Evolutionary conservation across 257 asterid genomes (phyloP), one percentile per base, ranked within the genome.

Genomic region (Nicotiana sylvestris): DNA sequence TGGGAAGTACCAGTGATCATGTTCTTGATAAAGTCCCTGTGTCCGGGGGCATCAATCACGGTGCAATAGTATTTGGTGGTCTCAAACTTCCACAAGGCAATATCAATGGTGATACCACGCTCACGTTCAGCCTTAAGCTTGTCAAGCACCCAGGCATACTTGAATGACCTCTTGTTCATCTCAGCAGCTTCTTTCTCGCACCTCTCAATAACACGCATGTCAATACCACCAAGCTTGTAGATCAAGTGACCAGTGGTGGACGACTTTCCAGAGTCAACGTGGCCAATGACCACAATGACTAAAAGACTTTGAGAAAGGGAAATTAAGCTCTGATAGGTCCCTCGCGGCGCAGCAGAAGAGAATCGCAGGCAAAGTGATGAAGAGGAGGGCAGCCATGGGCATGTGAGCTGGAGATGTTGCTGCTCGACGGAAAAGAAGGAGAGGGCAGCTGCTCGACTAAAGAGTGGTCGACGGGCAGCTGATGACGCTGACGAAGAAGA

Each of bases 71-170:
- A 93, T 87, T 91, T 93, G 70, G 94, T 93, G 65, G 97, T 93
- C 91, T 93, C 97, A 18, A 93, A 91, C 87, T 92, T 92, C 97
- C 95, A 92, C 90, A 92, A 72, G 82, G 97, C 97, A 81, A 93
- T 93, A 86, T 93, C 96, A 57, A 93, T 93, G 78, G 97, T 93
- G 51, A 93, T 93, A 86, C 96, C 97, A 89, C 96, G 97, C 64
- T 93, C 97, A 32, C 96, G 97, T 88, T 93, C 96, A 18, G 97
- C 96, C 92, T 93, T 93, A 39, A 93, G 94, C 85, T 93, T 93
- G 92, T 93, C 97, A 12, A 93, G 90, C 83, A 93, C 96, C 96
- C 97, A 93, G 1, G 96, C 97, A 32, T 92, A 92, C 89, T 92
- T 92, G 94, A 92, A 92, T 10, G 95, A 92, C 87, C 97, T 91